Conservation (phyloP, 768 basidiomycete species). For the Udeniomyces megalosporus region DNA sequence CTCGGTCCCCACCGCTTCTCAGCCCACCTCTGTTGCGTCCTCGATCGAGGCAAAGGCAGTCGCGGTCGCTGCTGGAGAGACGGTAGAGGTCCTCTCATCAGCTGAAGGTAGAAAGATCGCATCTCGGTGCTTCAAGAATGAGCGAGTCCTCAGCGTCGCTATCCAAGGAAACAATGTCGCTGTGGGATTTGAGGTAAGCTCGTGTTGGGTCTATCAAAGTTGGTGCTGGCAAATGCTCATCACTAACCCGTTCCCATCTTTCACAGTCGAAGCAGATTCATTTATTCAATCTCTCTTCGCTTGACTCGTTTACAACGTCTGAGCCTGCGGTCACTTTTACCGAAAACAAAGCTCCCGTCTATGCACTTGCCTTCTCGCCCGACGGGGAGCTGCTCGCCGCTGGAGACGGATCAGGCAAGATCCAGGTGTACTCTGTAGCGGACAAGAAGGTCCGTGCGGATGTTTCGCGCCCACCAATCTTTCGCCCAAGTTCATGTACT, state of each 20-base stretch:
- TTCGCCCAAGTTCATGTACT: not conserved
- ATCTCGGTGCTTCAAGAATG: not conserved
- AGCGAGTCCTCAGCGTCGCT: constrained; percentile 11
- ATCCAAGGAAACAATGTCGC: not conserved
- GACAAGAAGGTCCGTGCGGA: constrained; percentile 41
- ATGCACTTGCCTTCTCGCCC: constrained; percentile 60
- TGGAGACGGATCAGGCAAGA: constrained; percentile 76
- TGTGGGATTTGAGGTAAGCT: constrained; percentile 13
- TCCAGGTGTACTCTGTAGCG: constrained; percentile 56
- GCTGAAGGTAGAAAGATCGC: constrained; percentile 3
- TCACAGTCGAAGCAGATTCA: constrained; percentile 56
- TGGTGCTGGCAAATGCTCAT: no score
- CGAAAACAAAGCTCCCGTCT: constrained; percentile 53
- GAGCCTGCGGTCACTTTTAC: constrained; percentile 36
- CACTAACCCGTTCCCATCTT: not conserved
- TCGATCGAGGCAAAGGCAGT: constrained; percentile 21
- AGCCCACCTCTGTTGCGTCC: constrained; percentile 25
- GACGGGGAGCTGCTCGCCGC: constrained; percentile 59
- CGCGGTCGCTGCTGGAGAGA: constrained; percentile 20
- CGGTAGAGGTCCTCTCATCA: constrained; percentile 20
- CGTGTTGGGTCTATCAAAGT: not conserved
- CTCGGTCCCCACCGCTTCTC: constrained; percentile 22
- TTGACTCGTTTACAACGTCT: constrained; percentile 33
- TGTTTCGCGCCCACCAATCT: not conserved
- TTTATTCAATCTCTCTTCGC: constrained; percentile 48